phyloP scores from a whole-genome alignment of 306 rosid genomes.

The Medicago truncatula region MtrunA17r5.0-ANR NC_053047.1:1690501-1691000 shows the following conservation, averaged over 20 bases:
- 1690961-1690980: conserved; percentile 1
- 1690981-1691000: background rate
- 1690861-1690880: too few species aligned
- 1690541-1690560: background rate
- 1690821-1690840: background rate
- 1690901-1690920: background rate
- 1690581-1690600: too few species aligned
- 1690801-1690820: background rate
- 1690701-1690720: background rate
- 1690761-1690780: background rate
- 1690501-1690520: too few species aligned
- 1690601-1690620: too few species aligned
- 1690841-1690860: too few species aligned
- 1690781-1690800: too few species aligned
- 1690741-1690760: too few species aligned
- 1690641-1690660: background rate
- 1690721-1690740: too few species aligned
- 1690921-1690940: background rate
- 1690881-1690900: background rate
- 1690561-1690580: too few species aligned
- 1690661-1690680: too few species aligned
- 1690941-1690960: conserved; percentile 16
- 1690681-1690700: background rate
- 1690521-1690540: too few species aligned
- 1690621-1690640: too few species aligned